A percentile compares a stretch with the other conserved stretches of the same genome.
Evolutionary conservation across 202 grass and related monocot species (phyloP).

Genomic region (Elaeis oleifera): DNA sequence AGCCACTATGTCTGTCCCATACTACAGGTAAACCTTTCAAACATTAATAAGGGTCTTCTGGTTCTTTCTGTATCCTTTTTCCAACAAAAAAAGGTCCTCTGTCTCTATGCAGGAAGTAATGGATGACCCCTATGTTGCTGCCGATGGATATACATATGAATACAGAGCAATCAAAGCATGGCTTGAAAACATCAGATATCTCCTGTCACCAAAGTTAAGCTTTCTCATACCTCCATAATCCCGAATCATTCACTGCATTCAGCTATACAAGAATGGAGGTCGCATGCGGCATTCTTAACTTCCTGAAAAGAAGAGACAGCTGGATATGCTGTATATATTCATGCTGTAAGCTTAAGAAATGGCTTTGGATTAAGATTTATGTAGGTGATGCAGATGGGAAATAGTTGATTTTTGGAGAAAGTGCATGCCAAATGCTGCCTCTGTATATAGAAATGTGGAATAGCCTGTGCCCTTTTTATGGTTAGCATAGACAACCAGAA

Average conservation of each 20-base stretch:
- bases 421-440: too few species aligned
- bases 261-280: constrained; percentile 81
- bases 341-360: too few species aligned
- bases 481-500: too few species aligned
- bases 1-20: constrained; percentile 81
- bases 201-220: constrained; percentile 45
- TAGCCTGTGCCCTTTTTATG: too few species aligned
- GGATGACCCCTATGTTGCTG: constrained; percentile 70
- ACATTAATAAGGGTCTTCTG: neutral
- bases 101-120: constrained; percentile 51
- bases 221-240: constrained; percentile 54
- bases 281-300: constrained; percentile 17
- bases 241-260: constrained; percentile 62
- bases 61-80: neutral
- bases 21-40: constrained; percentile 44
- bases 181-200: constrained; percentile 54
- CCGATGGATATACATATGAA: constrained; percentile 86
- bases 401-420: too few species aligned
- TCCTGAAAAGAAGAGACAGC: constrained; percentile 6
- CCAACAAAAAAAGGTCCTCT: neutral
- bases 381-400: too few species aligned
- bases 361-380: too few species aligned
- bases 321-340: too few species aligned
- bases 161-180: constrained; percentile 69
- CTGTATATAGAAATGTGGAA: too few species aligned